A percentile compares a stretch with the other conserved stretches of the same genome.
phyloP scores from a whole-genome alignment of 352 stramenopile species.

The Phytophthora sojae region DNA sequence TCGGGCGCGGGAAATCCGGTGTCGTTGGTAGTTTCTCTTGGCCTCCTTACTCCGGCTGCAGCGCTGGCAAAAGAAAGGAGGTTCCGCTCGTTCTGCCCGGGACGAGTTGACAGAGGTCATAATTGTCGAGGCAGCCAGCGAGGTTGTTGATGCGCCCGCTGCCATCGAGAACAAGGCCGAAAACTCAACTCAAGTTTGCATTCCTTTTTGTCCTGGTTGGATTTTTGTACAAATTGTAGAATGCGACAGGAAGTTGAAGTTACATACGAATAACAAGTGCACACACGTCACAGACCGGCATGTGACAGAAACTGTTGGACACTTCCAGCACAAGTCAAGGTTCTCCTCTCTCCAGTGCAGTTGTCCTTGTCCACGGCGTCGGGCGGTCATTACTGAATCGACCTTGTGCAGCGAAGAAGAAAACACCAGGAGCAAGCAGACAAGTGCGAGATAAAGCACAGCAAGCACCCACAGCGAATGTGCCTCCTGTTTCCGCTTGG shows the following conservation, averaged over 20 bases:
- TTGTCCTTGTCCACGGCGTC: neutral
- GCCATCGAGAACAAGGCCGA: conserved; percentile 1
- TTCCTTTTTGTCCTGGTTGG: conserved; percentile 1
- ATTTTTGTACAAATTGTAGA: conserved; percentile 13
- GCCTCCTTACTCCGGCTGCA: neutral
- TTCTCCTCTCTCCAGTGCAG: too few relatives aligned
- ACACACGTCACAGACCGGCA: conserved; percentile 30
- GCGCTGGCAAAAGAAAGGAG: neutral
- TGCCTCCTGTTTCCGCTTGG: conserved; percentile 28
- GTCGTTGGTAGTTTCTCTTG: neutral
- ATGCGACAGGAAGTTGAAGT: conserved; percentile 29
- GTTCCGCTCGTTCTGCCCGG: neutral
- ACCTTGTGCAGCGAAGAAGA: neutral
- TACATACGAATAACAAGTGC: conserved; percentile 18
- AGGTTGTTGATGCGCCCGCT: neutral
- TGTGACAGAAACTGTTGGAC: conserved; percentile 10
- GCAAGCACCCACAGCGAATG: conserved; percentile 18
- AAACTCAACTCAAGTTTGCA: neutral
- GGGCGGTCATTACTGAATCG: conserved; percentile 19
- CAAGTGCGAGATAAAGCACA: neutral
- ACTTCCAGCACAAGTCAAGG: neutral
- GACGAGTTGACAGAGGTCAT: neutral
- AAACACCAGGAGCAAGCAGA: neutral
- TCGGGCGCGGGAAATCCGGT: neutral
- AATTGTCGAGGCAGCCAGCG: neutral